phyloP scores from a whole-genome alignment of 1,284 basidiomycete species.

The Rhodotorula sp. region DNA sequence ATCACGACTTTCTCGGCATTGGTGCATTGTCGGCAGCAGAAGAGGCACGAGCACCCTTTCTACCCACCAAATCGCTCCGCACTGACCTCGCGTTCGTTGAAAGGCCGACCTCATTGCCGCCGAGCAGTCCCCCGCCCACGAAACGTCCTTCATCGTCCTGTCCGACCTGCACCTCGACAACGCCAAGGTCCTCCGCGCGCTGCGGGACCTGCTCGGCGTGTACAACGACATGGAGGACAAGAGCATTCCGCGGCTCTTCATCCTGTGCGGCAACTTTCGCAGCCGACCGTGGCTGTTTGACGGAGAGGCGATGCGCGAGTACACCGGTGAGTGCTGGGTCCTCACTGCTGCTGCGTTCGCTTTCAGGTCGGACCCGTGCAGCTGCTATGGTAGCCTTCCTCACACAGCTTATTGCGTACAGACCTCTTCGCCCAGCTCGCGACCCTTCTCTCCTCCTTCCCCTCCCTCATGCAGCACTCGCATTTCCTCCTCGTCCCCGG shows the following conservation, averaged over 20 bases:
- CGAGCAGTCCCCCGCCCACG: conserved; percentile 46
- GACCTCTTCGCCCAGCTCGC: conserved; percentile 65
- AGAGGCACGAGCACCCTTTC: conserved; percentile 61
- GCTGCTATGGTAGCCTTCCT: too few species aligned
- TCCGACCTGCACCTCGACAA: conserved; percentile 96
- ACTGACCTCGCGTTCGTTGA: neutral
- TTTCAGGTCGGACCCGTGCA: too few species aligned
- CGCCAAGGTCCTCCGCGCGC: conserved; percentile 72
- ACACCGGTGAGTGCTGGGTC: conserved; percentile 65
- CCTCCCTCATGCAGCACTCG: conserved; percentile 70
- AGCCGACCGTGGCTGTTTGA: conserved; percentile 56
- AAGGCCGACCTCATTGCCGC: conserved; percentile 41
- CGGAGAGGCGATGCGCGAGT: conserved; percentile 52
- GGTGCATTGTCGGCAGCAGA: conserved; percentile 89
- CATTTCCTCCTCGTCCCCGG: conserved; percentile 95
- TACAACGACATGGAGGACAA: conserved; percentile 77
- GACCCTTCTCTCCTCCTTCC: conserved; percentile 78
- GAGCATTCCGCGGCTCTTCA: conserved; percentile 74
- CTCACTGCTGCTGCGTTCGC: neutral
- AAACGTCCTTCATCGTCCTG: conserved; percentile 81
- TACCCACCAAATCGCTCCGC: neutral
- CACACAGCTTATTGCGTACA: neutral
- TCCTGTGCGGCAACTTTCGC: conserved; percentile 94
- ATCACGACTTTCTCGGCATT: conserved; percentile 90
- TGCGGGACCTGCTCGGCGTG: conserved; percentile 83